Evolutionary conservation across 345 rosid species (phyloP).

Genomic region (Physaria fendleri): DNA sequence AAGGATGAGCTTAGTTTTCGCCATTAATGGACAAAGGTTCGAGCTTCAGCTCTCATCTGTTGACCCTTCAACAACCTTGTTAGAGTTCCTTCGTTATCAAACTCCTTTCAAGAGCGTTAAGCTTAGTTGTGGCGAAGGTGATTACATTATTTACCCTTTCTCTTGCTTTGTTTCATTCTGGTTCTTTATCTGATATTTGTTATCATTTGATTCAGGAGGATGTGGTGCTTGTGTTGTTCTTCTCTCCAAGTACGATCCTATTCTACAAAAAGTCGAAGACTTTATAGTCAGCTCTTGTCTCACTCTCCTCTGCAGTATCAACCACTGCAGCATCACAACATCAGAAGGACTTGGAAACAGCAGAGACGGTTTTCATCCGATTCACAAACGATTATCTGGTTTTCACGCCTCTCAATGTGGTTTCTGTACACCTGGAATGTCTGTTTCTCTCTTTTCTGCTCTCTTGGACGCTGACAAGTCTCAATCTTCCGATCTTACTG

Average conservation of each 20-base stretch:
- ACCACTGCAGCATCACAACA: conserved; percentile 70
- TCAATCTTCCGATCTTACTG: conserved; percentile 55
- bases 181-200: not conserved
- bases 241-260: conserved; percentile 55
- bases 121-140: conserved; percentile 89
- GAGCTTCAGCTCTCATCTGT: conserved; percentile 52
- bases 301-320: conserved; percentile 69
- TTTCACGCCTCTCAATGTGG: conserved; percentile 96
- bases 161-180: not conserved
- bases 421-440: conserved; percentile 94
- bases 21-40: conserved; percentile 68
- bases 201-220: conserved; percentile 48
- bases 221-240: conserved; percentile 91
- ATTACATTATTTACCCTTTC: not conserved
- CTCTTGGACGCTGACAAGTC: conserved; percentile 66
- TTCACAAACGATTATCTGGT: conserved; percentile 67
- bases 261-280: conserved; percentile 50
- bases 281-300: conserved; percentile 74
- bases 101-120: conserved; percentile 77
- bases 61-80: conserved; percentile 74
- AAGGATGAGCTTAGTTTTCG: conserved; percentile 48
- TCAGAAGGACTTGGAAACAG: conserved; percentile 85
- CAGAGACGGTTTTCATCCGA: conserved; percentile 76
- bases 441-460: conserved; percentile 65
- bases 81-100: conserved; percentile 59